Conservation (phyloP, 2,329 filamentous ascomycete genomes). For the Ciborinia camelliae region DNA sequence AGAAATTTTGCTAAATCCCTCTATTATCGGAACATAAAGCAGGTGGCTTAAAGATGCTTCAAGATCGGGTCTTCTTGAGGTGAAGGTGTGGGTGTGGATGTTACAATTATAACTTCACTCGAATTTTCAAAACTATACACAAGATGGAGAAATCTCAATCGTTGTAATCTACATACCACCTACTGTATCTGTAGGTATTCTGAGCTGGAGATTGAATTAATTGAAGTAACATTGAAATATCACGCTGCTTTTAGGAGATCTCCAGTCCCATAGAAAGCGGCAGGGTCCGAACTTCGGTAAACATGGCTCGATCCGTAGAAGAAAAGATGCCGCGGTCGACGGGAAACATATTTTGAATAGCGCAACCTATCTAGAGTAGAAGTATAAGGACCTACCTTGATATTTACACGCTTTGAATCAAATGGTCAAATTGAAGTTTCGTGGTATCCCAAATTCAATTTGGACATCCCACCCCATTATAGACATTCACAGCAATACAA, state of each 20-base stretch:
- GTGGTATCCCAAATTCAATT: conserved; percentile 1
- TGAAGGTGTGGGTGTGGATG: background rate
- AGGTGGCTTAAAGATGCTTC: background rate
- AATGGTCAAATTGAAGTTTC: background rate
- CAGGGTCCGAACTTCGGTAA: conserved; percentile 1
- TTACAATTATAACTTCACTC: background rate
- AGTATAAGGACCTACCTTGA: background rate
- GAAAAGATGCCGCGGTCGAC: conserved; percentile 8
- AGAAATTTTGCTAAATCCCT: too few relatives aligned
- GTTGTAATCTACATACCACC: too few relatives aligned
- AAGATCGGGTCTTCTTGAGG: too few relatives aligned
- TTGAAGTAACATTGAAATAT: background rate
- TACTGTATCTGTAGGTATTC: background rate
- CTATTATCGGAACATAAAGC: background rate
- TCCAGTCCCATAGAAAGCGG: background rate
- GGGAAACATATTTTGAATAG: background rate
- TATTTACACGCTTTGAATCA: background rate
- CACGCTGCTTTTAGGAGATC: background rate
- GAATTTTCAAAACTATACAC: background rate
- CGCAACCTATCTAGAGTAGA: background rate
- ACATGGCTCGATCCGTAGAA: background rate
- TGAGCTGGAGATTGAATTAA: background rate
- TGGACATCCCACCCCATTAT: background rate
- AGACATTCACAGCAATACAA: background rate
- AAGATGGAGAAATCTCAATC: too few relatives aligned